Base-by-base conservation (phyloP, 2,329 filamentous ascomycete genomes). In the Aspergillus pseudonomiae region DNA sequence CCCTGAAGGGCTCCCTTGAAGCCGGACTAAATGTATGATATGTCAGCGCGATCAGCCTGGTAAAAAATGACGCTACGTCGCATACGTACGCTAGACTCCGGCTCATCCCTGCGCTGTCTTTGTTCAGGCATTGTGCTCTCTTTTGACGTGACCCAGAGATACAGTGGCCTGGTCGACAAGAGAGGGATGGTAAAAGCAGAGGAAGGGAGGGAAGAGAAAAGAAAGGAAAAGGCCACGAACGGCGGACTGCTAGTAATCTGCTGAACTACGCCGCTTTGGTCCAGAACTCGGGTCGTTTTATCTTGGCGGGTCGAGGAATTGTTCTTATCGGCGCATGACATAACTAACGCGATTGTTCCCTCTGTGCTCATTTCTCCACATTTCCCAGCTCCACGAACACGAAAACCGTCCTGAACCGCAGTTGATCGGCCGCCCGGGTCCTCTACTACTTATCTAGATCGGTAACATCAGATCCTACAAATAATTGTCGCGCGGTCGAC, bases 1-100 rank as follows among this genome's bases (percentile, higher is more conserved):
- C 83, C 85, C 75, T 89, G 86, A 63, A 85, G 71, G 61, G 81
- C 74, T 32, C 82, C 72, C 67, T 77, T 77, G 63, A 81, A 70
- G 68, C 74, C 72, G 65, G 76, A 79, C 81, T 82, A 69, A 56
- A 68, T 36, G 2, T n/a, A 55, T 32, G 36, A 56, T 60, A 60
- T 45, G 71, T 75, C 63, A 76, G 70, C 63, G 10, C 39, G 52
- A 60, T 24, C n/a, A 5, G 28, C 26, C 11, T 16, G 32, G 21
- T 45, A 7, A 53, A 62, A 54, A 6, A 58, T 34, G 46, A 58
- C 24, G 34, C 39, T 56, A 43, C 34, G 34, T 26, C 19, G 58
- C 32, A 68, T 64, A 74, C 74, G 53, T 68, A 77, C 74, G 66
- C 69, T 64, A 62, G 70, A 66, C 67, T 76, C 75, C 57, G 64